A percentile compares a stretch with the other conserved stretches of the same genome.
Conservation (phyloP, 805 yeast genomes). For the Candida sonorensis region DNA sequence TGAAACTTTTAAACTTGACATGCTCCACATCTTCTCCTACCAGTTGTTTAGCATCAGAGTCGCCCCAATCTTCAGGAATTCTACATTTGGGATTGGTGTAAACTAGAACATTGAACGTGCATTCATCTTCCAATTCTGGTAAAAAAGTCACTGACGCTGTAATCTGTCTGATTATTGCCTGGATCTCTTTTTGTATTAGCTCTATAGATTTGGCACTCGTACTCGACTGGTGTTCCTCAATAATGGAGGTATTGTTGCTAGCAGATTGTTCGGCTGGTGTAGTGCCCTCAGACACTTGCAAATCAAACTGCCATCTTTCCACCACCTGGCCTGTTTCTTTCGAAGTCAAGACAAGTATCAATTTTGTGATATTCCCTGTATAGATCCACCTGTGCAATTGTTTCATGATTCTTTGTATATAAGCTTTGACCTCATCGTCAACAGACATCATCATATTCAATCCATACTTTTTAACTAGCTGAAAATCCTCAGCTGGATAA, state of each 20-base stretch:
- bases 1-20: constrained; percentile 63
- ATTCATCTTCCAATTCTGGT: constrained; percentile 58
- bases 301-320: constrained; percentile 83
- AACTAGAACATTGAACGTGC: constrained; percentile 80
- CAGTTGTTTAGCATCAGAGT: constrained; percentile 48
- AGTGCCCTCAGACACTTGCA: constrained; percentile 42
- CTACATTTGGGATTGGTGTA: constrained; percentile 63
- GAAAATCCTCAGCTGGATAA: constrained; percentile 83
- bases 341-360: constrained; percentile 68
- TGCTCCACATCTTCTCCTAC: constrained; percentile 51
- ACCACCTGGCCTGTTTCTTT: constrained; percentile 60
- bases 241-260: constrained; percentile 10
- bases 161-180: constrained; percentile 78
- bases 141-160: constrained; percentile 83
- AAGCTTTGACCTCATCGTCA: constrained; percentile 69
- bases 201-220: constrained; percentile 28
- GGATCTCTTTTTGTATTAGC: constrained; percentile 68
- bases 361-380: constrained; percentile 56
- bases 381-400: constrained; percentile 74
- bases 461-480: constrained; percentile 71
- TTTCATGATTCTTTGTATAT: constrained; percentile 57
- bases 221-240: constrained; percentile 5
- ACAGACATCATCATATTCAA: constrained; percentile 62
- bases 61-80: constrained; percentile 82
- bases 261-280: constrained; percentile 1